Conservation (phyloP, 352 stramenopile species). For the Phytophthora agathidicida region DNA sequence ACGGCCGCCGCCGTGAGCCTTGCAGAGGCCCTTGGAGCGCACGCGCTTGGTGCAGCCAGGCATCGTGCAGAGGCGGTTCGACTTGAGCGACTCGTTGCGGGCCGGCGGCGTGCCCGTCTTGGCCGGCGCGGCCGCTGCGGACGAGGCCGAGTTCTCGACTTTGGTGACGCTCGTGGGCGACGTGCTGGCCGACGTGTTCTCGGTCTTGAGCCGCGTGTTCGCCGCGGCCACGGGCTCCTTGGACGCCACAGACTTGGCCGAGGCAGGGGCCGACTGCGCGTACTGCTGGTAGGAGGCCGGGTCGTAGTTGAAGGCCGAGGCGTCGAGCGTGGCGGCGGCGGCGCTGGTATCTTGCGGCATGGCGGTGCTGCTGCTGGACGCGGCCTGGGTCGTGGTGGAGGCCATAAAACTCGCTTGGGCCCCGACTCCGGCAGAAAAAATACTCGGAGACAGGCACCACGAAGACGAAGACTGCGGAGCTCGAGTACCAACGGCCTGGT, state of each 20-base stretch:
- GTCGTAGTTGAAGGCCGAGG: slow-evolving; percentile 58
- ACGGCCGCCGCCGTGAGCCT: slow-evolving; percentile 78
- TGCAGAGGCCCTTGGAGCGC: slow-evolving; percentile 86
- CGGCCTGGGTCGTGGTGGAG: slow-evolving; percentile 34
- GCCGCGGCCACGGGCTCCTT: slow-evolving; percentile 5
- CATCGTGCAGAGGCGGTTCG: slow-evolving; percentile 82
- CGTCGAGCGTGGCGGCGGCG: slow-evolving; percentile 30
- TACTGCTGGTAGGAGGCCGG: slow-evolving; percentile 57
- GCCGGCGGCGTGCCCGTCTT: slow-evolving; percentile 19
- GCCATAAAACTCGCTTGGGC: slow-evolving; percentile 75
- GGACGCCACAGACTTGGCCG: slow-evolving; percentile 9
- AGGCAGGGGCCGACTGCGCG: too few species aligned
- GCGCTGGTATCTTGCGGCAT: slow-evolving; percentile 41
- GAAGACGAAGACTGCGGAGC: slow-evolving; percentile 25
- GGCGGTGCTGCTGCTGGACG: slow-evolving; percentile 18
- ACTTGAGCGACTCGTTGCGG: slow-evolving; percentile 75
- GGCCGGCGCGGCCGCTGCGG: background rate
- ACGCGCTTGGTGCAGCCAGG: slow-evolving; percentile 85
- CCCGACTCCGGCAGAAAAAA: slow-evolving; percentile 37
- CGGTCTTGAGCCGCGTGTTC: slow-evolving; percentile 28
- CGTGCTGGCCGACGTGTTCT: slow-evolving; percentile 10
- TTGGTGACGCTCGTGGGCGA: slow-evolving; percentile 37
- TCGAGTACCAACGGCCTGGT: slow-evolving; percentile 40
- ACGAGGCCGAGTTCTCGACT: slow-evolving; percentile 3
- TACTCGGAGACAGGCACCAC: slow-evolving; percentile 37